Evolutionary conservation across 441 rosid species (phyloP), one percentile per base, ranked within the genome.

Genomic region (Isatis lusitanica): DNA sequence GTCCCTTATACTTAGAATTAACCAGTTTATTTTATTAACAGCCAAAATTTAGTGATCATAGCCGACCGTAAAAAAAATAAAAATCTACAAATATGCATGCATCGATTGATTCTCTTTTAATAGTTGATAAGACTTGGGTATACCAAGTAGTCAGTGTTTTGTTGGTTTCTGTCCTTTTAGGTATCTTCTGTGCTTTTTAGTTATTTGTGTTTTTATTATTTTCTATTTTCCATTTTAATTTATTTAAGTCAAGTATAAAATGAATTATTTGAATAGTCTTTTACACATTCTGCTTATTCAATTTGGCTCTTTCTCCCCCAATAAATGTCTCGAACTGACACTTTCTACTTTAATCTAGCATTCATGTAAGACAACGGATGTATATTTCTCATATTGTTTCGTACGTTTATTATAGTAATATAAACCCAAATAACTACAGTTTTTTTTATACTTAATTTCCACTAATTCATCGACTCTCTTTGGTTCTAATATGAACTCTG

Each of bases 101-200:
- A 38, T 58, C 30, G 30, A 18, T 38, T 21, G 31, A 28, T 38
- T 39, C 5, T 60, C 35, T 21, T 60, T 6, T 44, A 60, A 38
- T 13, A 39, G 48, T 39, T 39, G 65, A 60, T 9, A 39, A 39
- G 65, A 60, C 65, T 21, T 39, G 65, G 65, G 17, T 39, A 39
- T 38, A 59, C 63, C 64, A 59, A 18, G 31, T 59, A 38, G 64
- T 21, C 64, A 59, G 16, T 38, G 47, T 60, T 60, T 38, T 60
- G 33, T 21, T 60, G 31, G 47, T 6, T 43, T 21, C 42, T 57
- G 62, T 57, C 46, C 31, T 16, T 36, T 36, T 17, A 36, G 63
- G 63, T 38, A 59, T 11, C 24, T 59, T 59, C 44, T 36, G 63
- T 59, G 44, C 44, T 36, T 59, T 59, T 9, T 18, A 17, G 31